phyloP scores from a whole-genome alignment of 495 filamentous ascomycete species.

The Podospora pseudopauciseta region DNA sequence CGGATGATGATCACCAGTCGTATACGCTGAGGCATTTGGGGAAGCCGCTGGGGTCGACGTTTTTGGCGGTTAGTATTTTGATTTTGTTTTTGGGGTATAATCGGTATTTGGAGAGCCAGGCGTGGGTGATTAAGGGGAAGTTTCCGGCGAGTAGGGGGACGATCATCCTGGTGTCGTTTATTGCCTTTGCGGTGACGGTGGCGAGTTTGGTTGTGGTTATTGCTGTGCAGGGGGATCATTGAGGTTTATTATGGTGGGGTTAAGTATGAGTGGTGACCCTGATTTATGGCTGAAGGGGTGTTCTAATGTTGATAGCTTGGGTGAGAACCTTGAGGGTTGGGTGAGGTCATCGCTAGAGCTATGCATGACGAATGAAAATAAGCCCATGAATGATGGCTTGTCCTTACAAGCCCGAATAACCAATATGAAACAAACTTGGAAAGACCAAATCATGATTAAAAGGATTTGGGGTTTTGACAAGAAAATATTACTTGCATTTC shows the following conservation, averaged over 20 bases:
- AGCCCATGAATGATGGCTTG: background rate
- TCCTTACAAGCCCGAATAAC: no score
- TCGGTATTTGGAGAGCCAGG: constrained; percentile 59
- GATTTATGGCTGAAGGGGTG: background rate
- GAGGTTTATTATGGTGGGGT: background rate
- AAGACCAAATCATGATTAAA: no score
- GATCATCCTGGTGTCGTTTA: constrained; percentile 68
- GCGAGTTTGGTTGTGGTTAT: constrained; percentile 68
- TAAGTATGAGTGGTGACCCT: background rate
- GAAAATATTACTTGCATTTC: background rate
- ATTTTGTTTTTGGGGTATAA: constrained; percentile 77
- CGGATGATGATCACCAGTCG: constrained; percentile 29
- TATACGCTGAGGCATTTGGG: constrained; percentile 69
- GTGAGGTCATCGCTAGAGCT: background rate
- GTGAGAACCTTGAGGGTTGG: background rate
- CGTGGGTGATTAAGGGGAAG: constrained; percentile 90
- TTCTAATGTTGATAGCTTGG: background rate
- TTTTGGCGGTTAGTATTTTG: constrained; percentile 81
- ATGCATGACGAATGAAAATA: background rate
- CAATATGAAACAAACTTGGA: no score
- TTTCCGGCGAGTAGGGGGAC: constrained; percentile 91
- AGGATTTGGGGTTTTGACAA: no score
- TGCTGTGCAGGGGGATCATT: constrained; percentile 53
- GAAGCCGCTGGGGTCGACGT: constrained; percentile 90
- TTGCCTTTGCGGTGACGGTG: constrained; percentile 68